Conservation (phyloP, 2,329 filamentous ascomycete species). For the Neonectria coccinea region DNA sequence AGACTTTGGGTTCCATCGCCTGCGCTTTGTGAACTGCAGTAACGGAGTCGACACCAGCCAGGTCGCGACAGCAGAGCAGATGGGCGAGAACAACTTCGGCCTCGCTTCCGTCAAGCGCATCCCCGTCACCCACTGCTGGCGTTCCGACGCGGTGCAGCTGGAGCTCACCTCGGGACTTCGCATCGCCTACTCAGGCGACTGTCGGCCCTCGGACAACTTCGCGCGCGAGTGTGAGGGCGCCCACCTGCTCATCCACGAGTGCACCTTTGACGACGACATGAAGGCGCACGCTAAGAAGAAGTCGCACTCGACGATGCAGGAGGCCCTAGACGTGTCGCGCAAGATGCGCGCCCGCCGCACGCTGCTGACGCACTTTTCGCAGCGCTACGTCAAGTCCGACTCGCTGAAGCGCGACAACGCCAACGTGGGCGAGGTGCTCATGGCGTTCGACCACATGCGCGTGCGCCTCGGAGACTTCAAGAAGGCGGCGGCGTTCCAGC, state of each 20-base stretch:
- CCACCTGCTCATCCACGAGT: conserved; percentile 93
- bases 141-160: conserved; percentile 80
- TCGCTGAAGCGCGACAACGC: conserved; percentile 51
- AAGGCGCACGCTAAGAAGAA: conserved; percentile 82
- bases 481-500: conserved; percentile 62
- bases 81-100: conserved; percentile 65
- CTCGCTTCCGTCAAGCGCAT: conserved; percentile 76
- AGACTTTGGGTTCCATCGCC: conserved; percentile 74
- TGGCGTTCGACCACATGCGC: conserved; percentile 85
- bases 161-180: conserved; percentile 86
- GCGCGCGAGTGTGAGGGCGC: conserved; percentile 76
- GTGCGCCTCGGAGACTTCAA: conserved; percentile 78
- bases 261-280: conserved; percentile 93
- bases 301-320: conserved; percentile 88
- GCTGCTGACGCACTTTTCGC: conserved; percentile 93
- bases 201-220: conserved; percentile 80
- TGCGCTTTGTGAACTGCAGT: conserved; percentile 52
- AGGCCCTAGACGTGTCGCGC: conserved; percentile 82
- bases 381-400: conserved; percentile 82
- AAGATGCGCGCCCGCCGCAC: conserved; percentile 84
- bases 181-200: conserved; percentile 94
- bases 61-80: conserved; percentile 51
- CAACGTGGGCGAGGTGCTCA: conserved; percentile 62
- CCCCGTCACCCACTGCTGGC: conserved; percentile 81
- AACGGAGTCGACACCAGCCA: conserved; percentile 32